Conservation (phyloP, 2,329 filamentous ascomycete species). For the Alternaria sp. region DNA sequence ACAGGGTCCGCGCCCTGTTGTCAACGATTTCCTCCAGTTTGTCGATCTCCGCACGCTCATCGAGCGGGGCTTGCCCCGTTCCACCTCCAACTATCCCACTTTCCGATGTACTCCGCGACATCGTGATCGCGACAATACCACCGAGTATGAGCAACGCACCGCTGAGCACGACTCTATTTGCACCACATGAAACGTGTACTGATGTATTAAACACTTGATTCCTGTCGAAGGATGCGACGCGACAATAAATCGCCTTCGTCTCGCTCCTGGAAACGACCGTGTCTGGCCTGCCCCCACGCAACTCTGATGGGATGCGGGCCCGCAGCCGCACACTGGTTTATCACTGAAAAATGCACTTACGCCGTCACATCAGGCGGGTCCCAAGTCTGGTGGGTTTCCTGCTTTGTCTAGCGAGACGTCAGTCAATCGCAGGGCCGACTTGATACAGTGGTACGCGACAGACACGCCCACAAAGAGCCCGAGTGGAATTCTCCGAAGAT, state of each 20-base stretch:
- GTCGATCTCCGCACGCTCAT: conserved; percentile 35
- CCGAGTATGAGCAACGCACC: conserved; percentile 19
- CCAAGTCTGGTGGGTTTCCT: conserved; percentile 6
- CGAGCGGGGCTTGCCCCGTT: conserved; percentile 23
- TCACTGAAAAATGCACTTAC: conserved; percentile 7
- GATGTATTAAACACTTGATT: conserved; percentile 20
- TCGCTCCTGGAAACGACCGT: conserved; percentile 6
- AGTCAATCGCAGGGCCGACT: conserved; percentile 14
- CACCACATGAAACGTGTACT: conserved; percentile 18
- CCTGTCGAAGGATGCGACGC: conserved; percentile 5
- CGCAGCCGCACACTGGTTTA: conserved; percentile 14
- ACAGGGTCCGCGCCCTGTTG: conserved; percentile 11
- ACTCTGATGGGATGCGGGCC: conserved; percentile 11
- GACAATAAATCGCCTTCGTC: not conserved
- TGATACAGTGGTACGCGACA: conserved; percentile 1
- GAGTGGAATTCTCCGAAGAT: conserved; percentile 1
- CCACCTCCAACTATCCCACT: conserved; percentile 26
- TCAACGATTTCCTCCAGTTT: conserved; percentile 39
- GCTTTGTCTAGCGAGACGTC: conserved; percentile 19
- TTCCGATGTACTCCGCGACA: conserved; percentile 23
- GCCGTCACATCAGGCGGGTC: conserved; percentile 15
- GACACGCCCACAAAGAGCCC: conserved; percentile 4
- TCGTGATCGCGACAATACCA: conserved; percentile 26
- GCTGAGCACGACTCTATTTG: conserved; percentile 23
- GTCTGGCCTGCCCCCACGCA: conserved; percentile 2